Base-by-base conservation (phyloP, 2,329 filamentous ascomycete genomes). In the Fusarium circinatum region DNA sequence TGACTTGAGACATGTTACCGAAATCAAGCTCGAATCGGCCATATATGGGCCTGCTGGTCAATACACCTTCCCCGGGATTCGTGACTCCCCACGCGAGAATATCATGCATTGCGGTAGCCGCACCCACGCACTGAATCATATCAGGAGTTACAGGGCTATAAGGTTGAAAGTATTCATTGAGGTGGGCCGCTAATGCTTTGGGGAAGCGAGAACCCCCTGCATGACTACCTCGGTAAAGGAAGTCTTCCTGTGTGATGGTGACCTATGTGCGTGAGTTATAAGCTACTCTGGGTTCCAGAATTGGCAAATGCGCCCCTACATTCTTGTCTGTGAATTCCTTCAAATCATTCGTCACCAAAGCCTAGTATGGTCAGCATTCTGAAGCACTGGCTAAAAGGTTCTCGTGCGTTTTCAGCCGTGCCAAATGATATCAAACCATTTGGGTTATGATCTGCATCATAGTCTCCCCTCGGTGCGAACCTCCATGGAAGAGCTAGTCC, bases 21-120 rank as follows among this genome's bases (percentile, higher is more conserved):
- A 88, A 85, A 68, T 89, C 87, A 7, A 84, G 79, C 42, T 86
- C 82, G 63, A 89, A 88, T 5, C 84, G 84, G 8, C 86, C 86
- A 59, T 88, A 89, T 11, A 83, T 79, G 4, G 84, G 84, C 3
- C 81, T 76, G 38, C 82, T 83, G 4, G 82, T 76, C 17, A 86
- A 70, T n/a, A 86, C 79, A 2, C 79, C 83, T 6, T 85, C 83
- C 8, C 82, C 80, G 0, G 81, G 77, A 41, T 85, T 79, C 0
- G 81, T 80, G 17, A 85, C 67, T 8, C 78, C 79, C 80, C 82
- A 85, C 2, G 82, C 81, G 8, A 85, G 79, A 32, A 84, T 77
- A 32, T 83, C 82, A 32, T 85, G 82, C 62, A 84, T 80, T 30
- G 82, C 77, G 10, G 83, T 84, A n/a, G 81, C 81, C 6, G 81